Conservation (phyloP, 306 rosid genomes). For the Begonia masoniana region DNA sequence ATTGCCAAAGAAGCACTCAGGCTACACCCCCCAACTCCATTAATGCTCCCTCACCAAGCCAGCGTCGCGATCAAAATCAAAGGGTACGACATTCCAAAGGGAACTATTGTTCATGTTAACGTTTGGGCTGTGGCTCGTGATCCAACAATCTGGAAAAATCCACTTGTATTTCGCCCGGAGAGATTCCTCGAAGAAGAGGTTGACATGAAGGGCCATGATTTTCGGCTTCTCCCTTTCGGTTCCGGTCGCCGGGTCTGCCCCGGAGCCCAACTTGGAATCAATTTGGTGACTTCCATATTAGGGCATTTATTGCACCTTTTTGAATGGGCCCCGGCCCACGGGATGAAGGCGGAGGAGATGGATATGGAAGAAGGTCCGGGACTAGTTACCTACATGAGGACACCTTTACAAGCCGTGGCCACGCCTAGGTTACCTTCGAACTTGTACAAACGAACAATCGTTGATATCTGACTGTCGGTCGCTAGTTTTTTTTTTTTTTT, state of each 20-base stretch:
- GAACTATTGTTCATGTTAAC: slow-evolving; percentile 58
- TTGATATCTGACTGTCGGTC: background rate
- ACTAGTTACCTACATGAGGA: slow-evolving; percentile 47
- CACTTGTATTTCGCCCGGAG: slow-evolving; percentile 54
- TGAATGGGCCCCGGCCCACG: slow-evolving; percentile 36
- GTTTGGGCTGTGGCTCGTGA: slow-evolving; percentile 75
- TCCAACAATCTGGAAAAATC: slow-evolving; percentile 45
- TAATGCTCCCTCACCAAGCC: slow-evolving; percentile 75
- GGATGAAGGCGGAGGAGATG: slow-evolving; percentile 33
- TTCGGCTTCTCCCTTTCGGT: slow-evolving; percentile 56
- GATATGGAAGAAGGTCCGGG: slow-evolving; percentile 70
- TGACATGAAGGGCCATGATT: slow-evolving; percentile 79
- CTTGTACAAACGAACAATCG: slow-evolving; percentile 42
- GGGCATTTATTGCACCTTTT: slow-evolving; percentile 74
- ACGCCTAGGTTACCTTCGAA: slow-evolving; percentile 55
- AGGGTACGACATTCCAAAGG: slow-evolving; percentile 66
- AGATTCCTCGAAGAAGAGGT: slow-evolving; percentile 69
- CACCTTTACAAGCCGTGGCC: slow-evolving; percentile 41
- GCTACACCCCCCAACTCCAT: slow-evolving; percentile 79
- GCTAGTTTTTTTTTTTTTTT: too few species aligned
- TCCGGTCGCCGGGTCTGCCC: slow-evolving; percentile 74
- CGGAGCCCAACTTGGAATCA: slow-evolving; percentile 65
- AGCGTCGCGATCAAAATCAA: slow-evolving; percentile 48
- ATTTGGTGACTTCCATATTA: slow-evolving; percentile 56
- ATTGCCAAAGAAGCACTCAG: slow-evolving; percentile 56